Evolutionary conservation across 192 early-diverging fungal genomes (phyloP), one percentile per base, ranked within the genome.

Genomic region (Backusella psychrophila): DNA sequence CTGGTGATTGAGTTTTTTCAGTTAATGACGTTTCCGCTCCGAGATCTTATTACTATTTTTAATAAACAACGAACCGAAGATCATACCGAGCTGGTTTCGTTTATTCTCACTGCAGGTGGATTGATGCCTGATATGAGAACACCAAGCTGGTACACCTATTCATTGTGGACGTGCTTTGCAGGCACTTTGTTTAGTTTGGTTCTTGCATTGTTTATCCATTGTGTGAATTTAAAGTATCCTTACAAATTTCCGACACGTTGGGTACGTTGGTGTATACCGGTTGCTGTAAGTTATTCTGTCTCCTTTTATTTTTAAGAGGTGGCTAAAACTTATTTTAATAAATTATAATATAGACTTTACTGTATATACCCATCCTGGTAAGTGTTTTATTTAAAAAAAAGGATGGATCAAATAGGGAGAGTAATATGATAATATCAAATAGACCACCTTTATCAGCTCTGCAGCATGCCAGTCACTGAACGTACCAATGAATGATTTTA

Each of bases 1-100:
- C 80, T 96, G 1, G 59, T 91, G 35, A 85, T 92, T 26, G 94
- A 96, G 75, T 93, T 96, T 72, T 67, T 96, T 23, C 94, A 96
- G 84, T 81, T 96, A 0, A 77, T 93, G 59, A 91, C 92, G 9
- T 96, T 94, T 63, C 93, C 93, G 9, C 83, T 93, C 15, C 88
- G 93, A 38, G 94, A 96, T 75, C 79, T 96, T 26, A 78, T 93
- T 67, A 72, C 74, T 0, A 77, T 78, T 41, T 76, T 72, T 63
- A 76, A 71, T 6, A 70, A 76, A 35, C 67, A 71, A 8, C 56
- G 17, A 36, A 36, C 21, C 56, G 42, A 42, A 49, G 39, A 86
- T 46, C 70, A 89, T 63, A 75, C 88, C 8, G 87, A 88, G 34
- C 72, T 92, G 36, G 86, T 88, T 0, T 83, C 88, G 42, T 78